Evolutionary conservation across 306 rosid genomes (phyloP).

Genomic region (Trifolium pratense): DNA sequence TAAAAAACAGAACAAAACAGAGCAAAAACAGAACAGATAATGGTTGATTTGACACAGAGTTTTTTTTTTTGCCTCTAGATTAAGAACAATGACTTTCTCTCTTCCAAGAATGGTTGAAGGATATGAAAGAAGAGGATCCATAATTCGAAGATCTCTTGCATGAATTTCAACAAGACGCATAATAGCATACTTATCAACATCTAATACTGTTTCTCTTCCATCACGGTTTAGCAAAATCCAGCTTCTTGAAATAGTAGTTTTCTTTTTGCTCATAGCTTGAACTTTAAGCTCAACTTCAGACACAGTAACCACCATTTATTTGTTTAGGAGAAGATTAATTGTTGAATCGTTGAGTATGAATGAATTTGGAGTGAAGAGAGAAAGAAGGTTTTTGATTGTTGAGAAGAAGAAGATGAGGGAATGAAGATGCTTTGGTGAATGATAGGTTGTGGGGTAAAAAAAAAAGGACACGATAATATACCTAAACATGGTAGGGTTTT

Average conservation of each 20-base stretch:
- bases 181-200: slow-evolving; percentile 77
- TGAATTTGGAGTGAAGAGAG: slow-evolving; percentile 1
- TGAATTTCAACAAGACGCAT: slow-evolving; percentile 74
- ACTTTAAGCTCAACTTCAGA: slow-evolving; percentile 51
- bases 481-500: slow-evolving; percentile 4
- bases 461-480: neutral
- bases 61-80: slow-evolving; percentile 60
- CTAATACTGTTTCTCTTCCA: slow-evolving; percentile 57
- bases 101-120: slow-evolving; percentile 83
- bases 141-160: slow-evolving; percentile 82
- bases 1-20: neutral
- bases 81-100: slow-evolving; percentile 83
- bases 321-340: too few species aligned
- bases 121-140: slow-evolving; percentile 74
- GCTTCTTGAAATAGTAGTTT: slow-evolving; percentile 62
- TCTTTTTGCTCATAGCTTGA: slow-evolving; percentile 49
- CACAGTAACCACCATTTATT: slow-evolving; percentile 33
- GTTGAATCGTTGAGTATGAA: neutral
- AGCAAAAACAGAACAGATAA: neutral
- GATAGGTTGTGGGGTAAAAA: slow-evolving; percentile 39
- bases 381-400: neutral
- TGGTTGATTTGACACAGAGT: neutral
- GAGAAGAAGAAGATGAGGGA: neutral
- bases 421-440: slow-evolving; percentile 16
- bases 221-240: slow-evolving; percentile 68